Evolutionary conservation across 2,329 filamentous ascomycete species (phyloP).

Genomic region (Amauroascus niger): DNA sequence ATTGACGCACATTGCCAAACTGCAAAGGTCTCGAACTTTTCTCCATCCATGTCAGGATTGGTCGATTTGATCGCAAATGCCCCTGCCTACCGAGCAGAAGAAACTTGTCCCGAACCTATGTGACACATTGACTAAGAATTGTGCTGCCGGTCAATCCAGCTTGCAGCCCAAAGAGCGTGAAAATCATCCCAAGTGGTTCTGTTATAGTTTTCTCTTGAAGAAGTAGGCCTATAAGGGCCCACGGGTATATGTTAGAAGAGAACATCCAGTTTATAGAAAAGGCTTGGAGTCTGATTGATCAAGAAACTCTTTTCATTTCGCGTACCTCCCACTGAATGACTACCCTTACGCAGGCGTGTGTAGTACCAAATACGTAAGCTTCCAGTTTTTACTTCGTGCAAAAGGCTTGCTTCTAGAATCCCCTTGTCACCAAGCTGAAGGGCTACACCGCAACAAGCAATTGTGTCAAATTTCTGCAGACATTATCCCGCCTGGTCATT

Average conservation of each 20-base stretch:
- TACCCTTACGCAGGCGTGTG: not conserved
- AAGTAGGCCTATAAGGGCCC: too few species aligned
- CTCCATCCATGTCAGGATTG: not conserved
- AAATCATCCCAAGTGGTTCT: not conserved
- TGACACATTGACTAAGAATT: not conserved
- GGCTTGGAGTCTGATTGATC: too few species aligned
- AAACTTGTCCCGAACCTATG: not conserved
- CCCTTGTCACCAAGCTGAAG: not conserved
- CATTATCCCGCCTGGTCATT: not conserved
- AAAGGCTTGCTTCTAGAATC: not conserved
- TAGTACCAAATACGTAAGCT: not conserved
- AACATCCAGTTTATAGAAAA: too few species aligned
- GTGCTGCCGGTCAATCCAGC: not conserved
- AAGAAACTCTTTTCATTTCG: too few species aligned
- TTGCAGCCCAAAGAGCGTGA: not conserved
- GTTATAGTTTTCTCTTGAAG: too few species aligned
- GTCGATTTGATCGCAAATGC: conserved; percentile 1
- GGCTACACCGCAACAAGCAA: not conserved
- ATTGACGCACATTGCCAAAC: not conserved
- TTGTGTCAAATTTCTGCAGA: not conserved
- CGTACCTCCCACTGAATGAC: too few species aligned
- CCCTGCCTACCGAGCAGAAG: not conserved
- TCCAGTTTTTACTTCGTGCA: not conserved
- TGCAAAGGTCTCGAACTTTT: not conserved
- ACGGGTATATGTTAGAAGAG: too few species aligned